Evolutionary conservation across 1,139 yeast genomes (phyloP), one percentile per base, ranked within the genome.

Genomic region (Candida gigantensis): DNA sequence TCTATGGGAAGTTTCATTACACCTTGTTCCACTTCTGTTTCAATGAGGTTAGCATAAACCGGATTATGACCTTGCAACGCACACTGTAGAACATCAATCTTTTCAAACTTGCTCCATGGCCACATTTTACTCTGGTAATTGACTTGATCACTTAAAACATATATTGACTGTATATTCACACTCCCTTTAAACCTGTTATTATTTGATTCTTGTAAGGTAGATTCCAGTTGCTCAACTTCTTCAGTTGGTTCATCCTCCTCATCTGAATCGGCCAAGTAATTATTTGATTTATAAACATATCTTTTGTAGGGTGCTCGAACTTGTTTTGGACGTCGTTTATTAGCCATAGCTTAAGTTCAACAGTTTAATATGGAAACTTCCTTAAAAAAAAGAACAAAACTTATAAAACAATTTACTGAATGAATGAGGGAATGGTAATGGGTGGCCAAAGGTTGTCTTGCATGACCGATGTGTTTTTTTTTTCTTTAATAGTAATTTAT

Each of bases 251-350:
- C 65, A 15, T 52, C 60, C 1, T 51, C 59, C n/a, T 62, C 72
- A 39, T 57, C 65, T 39, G 62, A 54, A 51, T 67, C 53, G 17
- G 50, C 57, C 14, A 46, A 50, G 4, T 62, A 58, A 34, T 60
- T 70, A 35, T 74, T 72, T 20, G 74, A 70, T 26, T 84, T 81
- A 46, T 86, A 88, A 11, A 83, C 86, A 58, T 84, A 84, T 62
- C 83, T 76, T 63, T 81, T 74, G 61, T 85, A 88, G 29, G 92
- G 85, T 51, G 84, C 80, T 57, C 83, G 80, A 39, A 74, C 68
- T 70, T 88, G 83, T 68, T 84, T 84, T 11, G 96, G 89, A 58
- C 96, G 73, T 55, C 90, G 65, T 62, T 88, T 88, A 60, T 88
- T 88, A 32, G 89, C 95, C 79, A 88, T 88, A 9, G n/a, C 16